phyloP scores from a whole-genome alignment of 768 basidiomycete genomes.

The Cystobasidiopsis lactophilus region DNA sequence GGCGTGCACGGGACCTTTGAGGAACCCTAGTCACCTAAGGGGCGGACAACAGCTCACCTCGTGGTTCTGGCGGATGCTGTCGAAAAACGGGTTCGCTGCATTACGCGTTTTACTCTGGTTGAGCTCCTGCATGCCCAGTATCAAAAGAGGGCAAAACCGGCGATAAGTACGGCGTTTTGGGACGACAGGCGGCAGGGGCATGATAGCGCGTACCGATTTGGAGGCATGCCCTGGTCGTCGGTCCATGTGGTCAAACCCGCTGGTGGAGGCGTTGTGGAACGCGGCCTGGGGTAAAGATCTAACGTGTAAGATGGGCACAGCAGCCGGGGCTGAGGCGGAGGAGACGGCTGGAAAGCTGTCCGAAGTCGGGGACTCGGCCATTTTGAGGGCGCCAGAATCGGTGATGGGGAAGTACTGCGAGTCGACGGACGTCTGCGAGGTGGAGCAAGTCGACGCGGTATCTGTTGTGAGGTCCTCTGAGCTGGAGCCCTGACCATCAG shows the following conservation, averaged over 20 bases:
- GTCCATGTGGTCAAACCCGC: not conserved
- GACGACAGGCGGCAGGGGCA: not conserved
- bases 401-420: not conserved
- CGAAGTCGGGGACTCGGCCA: not conserved
- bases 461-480: too few species aligned
- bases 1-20: too few species aligned
- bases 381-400: too few species aligned
- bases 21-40: not conserved
- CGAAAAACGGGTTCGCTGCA: conserved; percentile 70
- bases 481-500: too few species aligned
- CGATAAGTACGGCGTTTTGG: not conserved
- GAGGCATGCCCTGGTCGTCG: too few species aligned
- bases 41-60: conserved; percentile 12
- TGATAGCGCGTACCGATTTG: not conserved
- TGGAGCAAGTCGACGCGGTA: not conserved
- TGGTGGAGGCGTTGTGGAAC: not conserved
- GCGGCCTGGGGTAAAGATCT: too few species aligned
- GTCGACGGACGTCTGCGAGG: not conserved
- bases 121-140: not conserved
- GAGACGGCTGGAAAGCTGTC: too few species aligned
- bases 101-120: not conserved
- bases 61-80: conserved; percentile 42
- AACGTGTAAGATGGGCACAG: too few species aligned
- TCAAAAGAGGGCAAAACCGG: not conserved
- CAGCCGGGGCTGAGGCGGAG: too few species aligned